Percentiles rank a stretch among this genome's conserved stretches.
Conservation (phyloP, 2,329 filamentous ascomycete species). For the Acephala macrosclerotiorum region DNA sequence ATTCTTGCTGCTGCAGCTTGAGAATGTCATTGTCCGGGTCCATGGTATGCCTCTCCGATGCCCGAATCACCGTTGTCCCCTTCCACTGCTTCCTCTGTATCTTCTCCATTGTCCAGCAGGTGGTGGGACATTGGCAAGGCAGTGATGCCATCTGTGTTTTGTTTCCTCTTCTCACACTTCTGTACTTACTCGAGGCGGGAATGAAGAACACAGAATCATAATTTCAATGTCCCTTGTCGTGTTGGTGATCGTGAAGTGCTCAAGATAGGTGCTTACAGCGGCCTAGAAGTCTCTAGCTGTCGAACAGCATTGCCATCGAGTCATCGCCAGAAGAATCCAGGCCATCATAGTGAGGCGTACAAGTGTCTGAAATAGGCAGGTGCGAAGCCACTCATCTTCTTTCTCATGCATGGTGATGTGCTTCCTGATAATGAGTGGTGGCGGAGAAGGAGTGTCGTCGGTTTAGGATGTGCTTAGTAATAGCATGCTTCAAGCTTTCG, state of each 20-base stretch:
- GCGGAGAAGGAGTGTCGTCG: not conserved
- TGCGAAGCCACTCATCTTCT: not conserved
- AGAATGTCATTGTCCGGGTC: too few species aligned
- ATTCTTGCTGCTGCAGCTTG: conserved; percentile 1
- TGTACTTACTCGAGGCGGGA: too few species aligned
- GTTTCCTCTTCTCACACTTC: not conserved
- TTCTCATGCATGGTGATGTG: not conserved
- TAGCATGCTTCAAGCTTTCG: too few species aligned
- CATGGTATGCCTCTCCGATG: not conserved
- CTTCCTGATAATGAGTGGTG: not conserved
- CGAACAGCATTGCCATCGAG: not conserved
- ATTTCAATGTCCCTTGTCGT: too few species aligned
- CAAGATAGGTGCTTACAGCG: not conserved
- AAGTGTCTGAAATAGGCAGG: not conserved
- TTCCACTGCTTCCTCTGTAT: too few species aligned
- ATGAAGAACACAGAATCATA: too few species aligned
- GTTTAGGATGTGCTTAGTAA: not conserved
- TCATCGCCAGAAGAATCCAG: not conserved
- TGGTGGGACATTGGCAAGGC: not conserved
- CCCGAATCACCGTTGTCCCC: too few species aligned
- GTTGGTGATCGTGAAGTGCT: too few species aligned
- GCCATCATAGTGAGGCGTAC: not conserved
- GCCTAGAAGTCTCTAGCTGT: not conserved
- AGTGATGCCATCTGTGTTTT: too few species aligned
- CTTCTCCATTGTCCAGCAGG: not conserved